phyloP scores from a whole-genome alignment of 306 rosid species.

The Psophocarpus tetragonolobus region DNA sequence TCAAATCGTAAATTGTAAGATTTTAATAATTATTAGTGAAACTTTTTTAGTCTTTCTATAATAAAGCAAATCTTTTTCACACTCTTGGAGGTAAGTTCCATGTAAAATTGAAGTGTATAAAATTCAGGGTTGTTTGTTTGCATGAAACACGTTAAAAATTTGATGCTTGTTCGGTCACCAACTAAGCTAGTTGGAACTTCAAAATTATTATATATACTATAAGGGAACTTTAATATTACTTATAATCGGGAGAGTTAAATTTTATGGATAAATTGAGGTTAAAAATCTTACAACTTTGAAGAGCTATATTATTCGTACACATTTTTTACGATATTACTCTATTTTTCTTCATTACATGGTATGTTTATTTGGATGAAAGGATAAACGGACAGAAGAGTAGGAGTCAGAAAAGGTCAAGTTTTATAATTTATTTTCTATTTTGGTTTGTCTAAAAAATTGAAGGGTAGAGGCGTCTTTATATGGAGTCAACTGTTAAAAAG shows the following conservation, averaged over 20 bases:
- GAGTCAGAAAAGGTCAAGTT: not conserved
- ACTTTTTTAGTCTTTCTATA: not conserved
- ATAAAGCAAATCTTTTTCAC: not conserved
- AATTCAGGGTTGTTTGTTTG: not conserved
- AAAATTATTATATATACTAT: not conserved
- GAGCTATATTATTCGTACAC: not conserved
- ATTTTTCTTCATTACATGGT: not conserved
- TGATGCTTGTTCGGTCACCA: not conserved
- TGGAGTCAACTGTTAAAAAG: too few relatives aligned
- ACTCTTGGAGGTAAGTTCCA: not conserved
- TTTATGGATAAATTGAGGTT: not conserved
- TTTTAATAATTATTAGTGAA: not conserved
- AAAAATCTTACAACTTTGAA: not conserved
- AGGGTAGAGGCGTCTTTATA: too few relatives aligned
- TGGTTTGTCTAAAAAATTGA: too few relatives aligned
- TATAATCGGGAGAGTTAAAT: not conserved
- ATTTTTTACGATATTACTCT: not conserved
- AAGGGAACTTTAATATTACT: not conserved
- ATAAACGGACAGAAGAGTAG: not conserved
- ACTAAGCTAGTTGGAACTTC: not conserved
- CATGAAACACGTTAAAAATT: not conserved
- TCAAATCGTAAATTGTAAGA: not conserved
- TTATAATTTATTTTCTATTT: too few relatives aligned
- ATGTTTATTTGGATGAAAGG: not conserved
- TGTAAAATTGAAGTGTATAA: not conserved